A percentile compares a stretch with the other conserved stretches of the same genome.
These are phyloP conservation scores for Quercus berberidifolia DNA, from an alignment of 306 rosid species.

Conservation along the genomic window DNA sequence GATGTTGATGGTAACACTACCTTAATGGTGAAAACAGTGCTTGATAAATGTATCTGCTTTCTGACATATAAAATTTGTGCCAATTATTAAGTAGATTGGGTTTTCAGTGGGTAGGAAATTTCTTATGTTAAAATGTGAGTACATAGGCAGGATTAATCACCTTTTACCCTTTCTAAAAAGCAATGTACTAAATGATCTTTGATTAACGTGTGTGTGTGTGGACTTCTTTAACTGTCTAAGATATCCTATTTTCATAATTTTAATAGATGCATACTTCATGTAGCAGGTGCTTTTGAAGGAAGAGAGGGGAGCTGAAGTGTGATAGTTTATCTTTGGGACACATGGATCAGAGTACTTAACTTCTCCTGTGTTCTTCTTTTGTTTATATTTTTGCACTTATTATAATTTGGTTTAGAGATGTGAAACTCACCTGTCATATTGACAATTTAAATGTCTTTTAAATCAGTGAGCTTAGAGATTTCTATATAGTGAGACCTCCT, in stretches of 20 bases:
- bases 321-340: background rate
- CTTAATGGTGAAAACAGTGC: background rate
- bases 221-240: background rate
- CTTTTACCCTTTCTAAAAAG: background rate
- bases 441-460: background rate
- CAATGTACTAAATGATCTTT: too few species aligned
- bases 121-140: background rate
- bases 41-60: background rate
- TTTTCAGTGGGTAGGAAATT: background rate
- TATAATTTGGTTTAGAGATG: background rate
- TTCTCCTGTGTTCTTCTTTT: background rate
- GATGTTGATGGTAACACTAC: background rate
- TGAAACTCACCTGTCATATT: background rate
- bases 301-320: slow-evolving; percentile 5
- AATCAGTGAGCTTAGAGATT: background rate
- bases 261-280: background rate
- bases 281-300: slow-evolving; percentile 11
- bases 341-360: slow-evolving; percentile 35
- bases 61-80: background rate
- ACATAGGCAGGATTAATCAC: background rate
- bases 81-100: background rate
- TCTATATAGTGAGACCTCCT: background rate
- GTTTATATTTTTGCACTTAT: background rate
- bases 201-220: too few species aligned
- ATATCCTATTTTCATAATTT: background rate